Conservation (phyloP, 176 grass and related monocot genomes). For the Themeda triandra region DNA sequence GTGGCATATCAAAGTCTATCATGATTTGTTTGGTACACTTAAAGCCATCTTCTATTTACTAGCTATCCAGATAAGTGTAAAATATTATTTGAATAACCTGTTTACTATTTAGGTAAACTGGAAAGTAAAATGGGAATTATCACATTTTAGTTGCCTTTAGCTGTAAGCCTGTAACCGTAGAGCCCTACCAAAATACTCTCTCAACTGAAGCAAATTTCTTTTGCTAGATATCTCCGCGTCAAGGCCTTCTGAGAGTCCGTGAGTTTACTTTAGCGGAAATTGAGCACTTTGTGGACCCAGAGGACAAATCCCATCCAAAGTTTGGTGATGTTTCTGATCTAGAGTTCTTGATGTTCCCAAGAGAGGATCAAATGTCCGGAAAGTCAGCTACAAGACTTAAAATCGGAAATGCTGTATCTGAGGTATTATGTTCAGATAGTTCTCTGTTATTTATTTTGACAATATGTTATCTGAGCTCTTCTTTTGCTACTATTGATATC, state of each 20-base stretch:
- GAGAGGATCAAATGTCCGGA: slow-evolving; percentile 64
- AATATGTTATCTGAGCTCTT: not conserved
- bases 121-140: not conserved
- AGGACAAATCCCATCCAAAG: slow-evolving; percentile 95
- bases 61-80: not conserved
- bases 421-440: slow-evolving; percentile 46
- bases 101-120: slow-evolving; percentile 8
- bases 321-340: slow-evolving; percentile 75
- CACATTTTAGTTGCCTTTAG: slow-evolving; percentile 2
- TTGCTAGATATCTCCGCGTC: slow-evolving; percentile 83
- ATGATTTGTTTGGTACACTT: not conserved
- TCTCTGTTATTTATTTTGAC: slow-evolving; percentile 2
- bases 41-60: slow-evolving; percentile 5
- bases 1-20: not conserved
- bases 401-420: slow-evolving; percentile 52
- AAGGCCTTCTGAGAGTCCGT: slow-evolving; percentile 91
- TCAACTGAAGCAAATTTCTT: slow-evolving; percentile 18
- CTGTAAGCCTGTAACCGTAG: not conserved
- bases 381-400: slow-evolving; percentile 47
- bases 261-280: slow-evolving; percentile 94
- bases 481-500: not conserved
- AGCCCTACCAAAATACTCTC: slow-evolving; percentile 15
- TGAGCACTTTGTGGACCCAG: slow-evolving; percentile 96
- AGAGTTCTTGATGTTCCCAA: slow-evolving; percentile 89
- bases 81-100: not conserved